Base-by-base conservation (phyloP, 73 alveolate genomes). In the Urostyla sp. region DNA sequence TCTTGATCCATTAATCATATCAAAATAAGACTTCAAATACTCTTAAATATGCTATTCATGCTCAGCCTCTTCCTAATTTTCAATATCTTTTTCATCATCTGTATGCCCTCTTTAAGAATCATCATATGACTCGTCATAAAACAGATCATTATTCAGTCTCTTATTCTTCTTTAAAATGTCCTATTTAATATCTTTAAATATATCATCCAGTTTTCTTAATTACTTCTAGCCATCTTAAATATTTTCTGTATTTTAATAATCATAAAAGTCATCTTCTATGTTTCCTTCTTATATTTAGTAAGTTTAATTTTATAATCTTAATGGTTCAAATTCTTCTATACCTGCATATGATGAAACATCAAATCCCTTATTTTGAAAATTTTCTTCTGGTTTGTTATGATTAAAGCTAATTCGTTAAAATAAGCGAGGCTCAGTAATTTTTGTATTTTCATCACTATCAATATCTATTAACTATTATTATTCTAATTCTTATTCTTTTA, bases 181-280 rank as follows among this genome's bases (percentile, higher is more conserved):
- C 31, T 45, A 46, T 35, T 69, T 69, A 10, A 69, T 69, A 20
- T 69, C 83, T 20, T 69, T 69, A 69, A 69, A 67, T 5, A 69
- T 69, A 30, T 69, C 67, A 16, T 69, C 83, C 30, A 69, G 35
- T n/a, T 69, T 44, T 30, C 60, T 69, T n/a, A 69, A n/a, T 6
- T 56, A 54, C 23, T 69, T 28, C 20, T 69, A 67, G 23, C 83
- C 83, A 46, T 69, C 83, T 69, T 69, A 69, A 16, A 31, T 54
- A 69, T 69, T 45, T 1, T 67, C 83, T 34, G 44, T 23, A 32
- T 69, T 23, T 23, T 23, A 55, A 21, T 8, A 26, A 4, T 55
- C 45, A 4, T 23, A 4, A 11, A 11, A 7, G 5, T 55, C 7
- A 20, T 55, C 46, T 13, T 7, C 40, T 55, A 10, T 11, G n/a